Percentiles rank a stretch among this genome's conserved stretches.
These are phyloP conservation scores for Aspergillus bertholletiae DNA, from an alignment of 495 filamentous ascomycete genomes.

Conservation along the genomic window DNA sequence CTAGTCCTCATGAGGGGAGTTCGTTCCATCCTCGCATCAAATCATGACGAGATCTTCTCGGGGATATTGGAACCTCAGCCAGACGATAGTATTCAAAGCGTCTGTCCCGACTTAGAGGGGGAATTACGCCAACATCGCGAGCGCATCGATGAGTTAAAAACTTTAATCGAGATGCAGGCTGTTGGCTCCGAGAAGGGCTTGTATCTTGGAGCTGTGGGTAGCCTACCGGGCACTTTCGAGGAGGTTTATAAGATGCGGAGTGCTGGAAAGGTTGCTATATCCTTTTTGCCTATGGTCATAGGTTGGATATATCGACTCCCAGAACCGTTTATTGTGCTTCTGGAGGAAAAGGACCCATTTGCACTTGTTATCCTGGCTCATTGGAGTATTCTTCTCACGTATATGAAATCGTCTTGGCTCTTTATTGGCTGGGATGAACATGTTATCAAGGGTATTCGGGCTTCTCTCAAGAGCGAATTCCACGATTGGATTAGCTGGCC, in stretches of 20 bases:
- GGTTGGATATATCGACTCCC: conserved; percentile 37
- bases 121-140: conserved; percentile 19
- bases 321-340: conserved; percentile 22
- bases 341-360: conserved; percentile 34
- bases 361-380: conserved; percentile 38
- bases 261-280: conserved; percentile 5
- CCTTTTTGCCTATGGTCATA: conserved; percentile 26
- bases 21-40: conserved; percentile 25
- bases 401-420: conserved; percentile 35
- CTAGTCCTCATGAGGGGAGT: conserved; percentile 42
- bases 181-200: background rate
- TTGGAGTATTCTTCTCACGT: conserved; percentile 37
- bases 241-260: conserved; percentile 20
- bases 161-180: conserved; percentile 11
- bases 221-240: conserved; percentile 17
- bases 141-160: conserved; percentile 13
- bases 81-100: background rate
- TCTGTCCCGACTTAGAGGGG: conserved; percentile 10
- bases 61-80: conserved; percentile 22
- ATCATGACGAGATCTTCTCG: conserved; percentile 26
- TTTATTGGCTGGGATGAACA: conserved; percentile 36
- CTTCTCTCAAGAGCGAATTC: conserved; percentile 19
- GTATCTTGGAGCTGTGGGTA: conserved; percentile 11
- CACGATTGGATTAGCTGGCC: conserved; percentile 34
- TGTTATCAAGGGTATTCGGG: conserved; percentile 30